A percentile compares a stretch with the other conserved stretches of the same genome.
phyloP scores from a whole-genome alignment of 2,329 filamentous ascomycete species.

The Xylariaceae sp. region DNA sequence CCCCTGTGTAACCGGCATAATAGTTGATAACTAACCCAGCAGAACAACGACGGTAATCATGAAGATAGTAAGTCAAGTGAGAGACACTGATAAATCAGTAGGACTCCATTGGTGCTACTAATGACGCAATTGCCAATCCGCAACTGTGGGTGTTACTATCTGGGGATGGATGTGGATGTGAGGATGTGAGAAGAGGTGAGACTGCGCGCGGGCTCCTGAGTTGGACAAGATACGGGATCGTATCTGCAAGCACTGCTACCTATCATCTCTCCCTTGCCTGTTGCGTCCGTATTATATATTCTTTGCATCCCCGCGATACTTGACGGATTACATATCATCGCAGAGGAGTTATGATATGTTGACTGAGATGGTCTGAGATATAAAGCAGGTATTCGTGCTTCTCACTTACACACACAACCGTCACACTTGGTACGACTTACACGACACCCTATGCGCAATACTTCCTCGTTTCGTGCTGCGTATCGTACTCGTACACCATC shows the following conservation, averaged over 20 bases:
- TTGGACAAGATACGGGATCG: slow-evolving; percentile 21
- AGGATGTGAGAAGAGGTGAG: slow-evolving; percentile 1
- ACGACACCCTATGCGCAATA: too few relatives aligned
- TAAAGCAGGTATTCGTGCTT: too few relatives aligned
- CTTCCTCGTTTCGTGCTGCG: too few relatives aligned
- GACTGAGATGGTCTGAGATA: too few relatives aligned
- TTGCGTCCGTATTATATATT: too few relatives aligned
- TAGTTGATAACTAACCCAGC: too few relatives aligned
- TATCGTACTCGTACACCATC: too few relatives aligned
- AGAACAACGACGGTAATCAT: background rate
- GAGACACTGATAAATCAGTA: slow-evolving; percentile 3
- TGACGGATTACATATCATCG: background rate
- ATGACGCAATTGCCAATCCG: slow-evolving; percentile 15
- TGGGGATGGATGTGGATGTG: background rate
- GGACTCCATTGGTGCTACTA: slow-evolving; percentile 5
- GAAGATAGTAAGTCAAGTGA: background rate
- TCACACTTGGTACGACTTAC: too few relatives aligned
- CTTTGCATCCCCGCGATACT: background rate
- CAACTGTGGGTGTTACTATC: slow-evolving; percentile 6
- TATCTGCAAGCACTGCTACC: slow-evolving; percentile 15
- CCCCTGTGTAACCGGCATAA: too few relatives aligned
- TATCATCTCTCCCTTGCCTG: background rate
- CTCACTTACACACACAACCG: too few relatives aligned
- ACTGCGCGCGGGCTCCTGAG: slow-evolving; percentile 5
- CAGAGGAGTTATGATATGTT: background rate